phyloP scores from a whole-genome alignment of 2,329 filamentous ascomycete species.

The Trichoderma gracile region DNA sequence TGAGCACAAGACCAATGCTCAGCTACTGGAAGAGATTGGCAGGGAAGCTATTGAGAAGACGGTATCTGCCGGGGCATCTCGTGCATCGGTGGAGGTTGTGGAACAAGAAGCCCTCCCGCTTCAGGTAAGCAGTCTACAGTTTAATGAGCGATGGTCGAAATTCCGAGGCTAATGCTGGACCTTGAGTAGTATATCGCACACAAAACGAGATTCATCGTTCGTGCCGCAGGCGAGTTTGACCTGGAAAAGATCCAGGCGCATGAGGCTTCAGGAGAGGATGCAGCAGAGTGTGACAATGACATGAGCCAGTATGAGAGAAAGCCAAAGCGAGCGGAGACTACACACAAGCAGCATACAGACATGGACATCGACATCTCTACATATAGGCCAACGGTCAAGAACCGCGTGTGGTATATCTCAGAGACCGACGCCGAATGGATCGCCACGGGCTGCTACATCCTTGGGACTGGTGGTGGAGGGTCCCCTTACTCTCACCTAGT shows the following conservation, averaged over 20 bases:
- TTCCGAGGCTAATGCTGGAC: not conserved
- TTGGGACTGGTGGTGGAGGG: constrained; percentile 62
- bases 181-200: constrained; percentile 48
- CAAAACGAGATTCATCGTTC: constrained; percentile 58
- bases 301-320: constrained; percentile 32
- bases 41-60: constrained; percentile 47
- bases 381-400: constrained; percentile 52
- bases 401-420: constrained; percentile 58
- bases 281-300: constrained; percentile 21
- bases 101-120: constrained; percentile 58
- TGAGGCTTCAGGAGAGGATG: constrained; percentile 16
- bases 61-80: constrained; percentile 47
- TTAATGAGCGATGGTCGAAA: not conserved
- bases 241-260: constrained; percentile 32
- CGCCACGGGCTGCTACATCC: constrained; percentile 59
- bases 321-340: constrained; percentile 1
- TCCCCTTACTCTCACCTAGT: constrained; percentile 55
- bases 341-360: constrained; percentile 10
- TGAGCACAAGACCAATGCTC: constrained; percentile 42
- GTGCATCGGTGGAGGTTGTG: constrained; percentile 48
- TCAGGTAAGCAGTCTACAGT: constrained; percentile 39
- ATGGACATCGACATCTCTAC: constrained; percentile 39
- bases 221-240: constrained; percentile 61
- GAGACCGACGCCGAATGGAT: constrained; percentile 61
- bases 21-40: constrained; percentile 43